These are phyloP conservation scores for Dactylis glomerata DNA, from an alignment of 176 grass and related monocot genomes.

Conservation along the genomic window DNA sequence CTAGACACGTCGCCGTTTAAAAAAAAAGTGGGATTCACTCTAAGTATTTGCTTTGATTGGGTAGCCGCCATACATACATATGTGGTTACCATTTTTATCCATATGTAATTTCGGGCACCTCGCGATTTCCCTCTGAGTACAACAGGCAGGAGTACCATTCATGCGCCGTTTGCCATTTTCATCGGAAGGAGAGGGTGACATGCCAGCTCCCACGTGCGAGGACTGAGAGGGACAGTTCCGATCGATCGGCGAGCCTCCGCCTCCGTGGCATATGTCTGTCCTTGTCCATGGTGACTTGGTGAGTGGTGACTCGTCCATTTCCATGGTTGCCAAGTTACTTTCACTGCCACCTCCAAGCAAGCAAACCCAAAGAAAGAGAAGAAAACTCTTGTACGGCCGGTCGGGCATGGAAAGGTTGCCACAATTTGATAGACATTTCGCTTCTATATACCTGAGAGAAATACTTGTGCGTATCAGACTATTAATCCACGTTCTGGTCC, in stretches of 20 bases:
- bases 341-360: background rate
- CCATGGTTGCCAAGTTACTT: background rate
- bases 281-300: background rate
- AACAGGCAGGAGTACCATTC: background rate
- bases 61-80: too few species aligned
- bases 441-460: background rate
- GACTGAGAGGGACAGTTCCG: constrained; percentile 23
- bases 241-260: background rate
- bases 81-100: background rate
- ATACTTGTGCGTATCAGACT: background rate
- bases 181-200: background rate
- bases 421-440: background rate
- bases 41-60: too few species aligned
- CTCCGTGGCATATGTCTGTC: background rate
- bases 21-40: too few species aligned
- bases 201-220: constrained; percentile 23
- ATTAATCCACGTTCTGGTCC: background rate
- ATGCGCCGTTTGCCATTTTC: background rate
- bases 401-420: background rate
- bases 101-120: too few species aligned
- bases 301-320: background rate
- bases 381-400: too few species aligned
- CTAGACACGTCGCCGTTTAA: too few species aligned
- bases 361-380: background rate
- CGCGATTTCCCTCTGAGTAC: background rate